These are phyloP conservation scores for Petunia hybrid DNA, from an alignment of 305 asterid genomes.

Conservation along the genomic window DNA sequence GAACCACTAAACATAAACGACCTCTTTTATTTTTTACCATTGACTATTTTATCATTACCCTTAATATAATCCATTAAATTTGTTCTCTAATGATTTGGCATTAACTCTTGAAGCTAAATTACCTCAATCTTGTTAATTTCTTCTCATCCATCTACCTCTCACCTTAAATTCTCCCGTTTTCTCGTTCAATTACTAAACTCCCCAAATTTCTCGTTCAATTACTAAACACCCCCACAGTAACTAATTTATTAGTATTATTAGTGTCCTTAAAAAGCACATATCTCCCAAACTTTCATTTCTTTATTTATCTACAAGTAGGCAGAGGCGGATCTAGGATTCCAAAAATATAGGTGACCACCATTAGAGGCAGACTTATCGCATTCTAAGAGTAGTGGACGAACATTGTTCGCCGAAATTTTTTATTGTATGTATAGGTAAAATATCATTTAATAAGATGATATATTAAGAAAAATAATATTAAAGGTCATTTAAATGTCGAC, in stretches of 20 bases:
- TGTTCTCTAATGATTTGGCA: background rate
- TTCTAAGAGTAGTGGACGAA: too few relatives aligned
- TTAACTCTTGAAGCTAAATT: background rate
- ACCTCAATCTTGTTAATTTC: background rate
- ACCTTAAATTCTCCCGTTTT: constrained; percentile 9
- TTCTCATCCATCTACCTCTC: background rate
- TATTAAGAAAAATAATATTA: too few relatives aligned
- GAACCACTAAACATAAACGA: background rate
- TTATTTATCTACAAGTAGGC: background rate
- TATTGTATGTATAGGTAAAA: too few relatives aligned
- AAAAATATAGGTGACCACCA: too few relatives aligned
- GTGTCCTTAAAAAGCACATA: background rate
- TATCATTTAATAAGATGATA: too few relatives aligned
- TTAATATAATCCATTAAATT: background rate
- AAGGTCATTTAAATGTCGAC: too few relatives aligned
- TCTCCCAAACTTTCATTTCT: background rate
- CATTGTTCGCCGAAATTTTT: too few relatives aligned
- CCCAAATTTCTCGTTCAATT: background rate
- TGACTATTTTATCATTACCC: background rate
- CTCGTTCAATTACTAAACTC: constrained; percentile 2
- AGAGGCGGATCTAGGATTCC: too few relatives aligned
- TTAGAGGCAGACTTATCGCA: too few relatives aligned
- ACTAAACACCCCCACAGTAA: background rate
- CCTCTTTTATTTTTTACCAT: background rate
- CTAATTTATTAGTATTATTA: background rate